Percentiles rank a stretch among this genome's conserved stretches.
phyloP scores from a whole-genome alignment of 192 early-diverging fungal species.

The Entomortierella parvispora region DNA sequence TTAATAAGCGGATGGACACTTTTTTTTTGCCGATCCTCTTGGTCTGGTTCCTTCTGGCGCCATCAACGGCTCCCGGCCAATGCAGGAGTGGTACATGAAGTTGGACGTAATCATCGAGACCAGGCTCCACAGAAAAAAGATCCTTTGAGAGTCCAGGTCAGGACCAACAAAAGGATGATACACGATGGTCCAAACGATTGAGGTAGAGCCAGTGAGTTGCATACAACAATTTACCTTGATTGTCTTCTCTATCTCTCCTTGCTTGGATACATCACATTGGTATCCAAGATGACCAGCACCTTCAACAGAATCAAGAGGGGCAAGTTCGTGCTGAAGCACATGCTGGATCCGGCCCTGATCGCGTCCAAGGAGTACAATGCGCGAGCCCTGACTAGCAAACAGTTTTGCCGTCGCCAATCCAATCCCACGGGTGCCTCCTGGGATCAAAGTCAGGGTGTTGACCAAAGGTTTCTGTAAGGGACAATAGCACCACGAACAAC shows the following conservation, averaged over 20 bases:
- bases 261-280: constrained; percentile 58
- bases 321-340: constrained; percentile 28
- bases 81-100: too few species aligned
- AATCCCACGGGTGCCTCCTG: constrained; percentile 85
- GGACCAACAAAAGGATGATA: too few species aligned
- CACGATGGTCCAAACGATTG: too few species aligned
- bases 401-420: constrained; percentile 72
- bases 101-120: too few species aligned
- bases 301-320: constrained; percentile 23
- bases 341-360: constrained; percentile 47
- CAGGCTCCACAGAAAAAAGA: too few species aligned
- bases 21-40: neutral
- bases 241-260: constrained; percentile 42
- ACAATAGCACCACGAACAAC: neutral
- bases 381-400: constrained; percentile 68
- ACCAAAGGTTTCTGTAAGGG: constrained; percentile 11
- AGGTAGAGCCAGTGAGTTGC: neutral
- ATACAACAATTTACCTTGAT: constrained; percentile 48
- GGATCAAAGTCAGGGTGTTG: constrained; percentile 55
- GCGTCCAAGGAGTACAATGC: constrained; percentile 66
- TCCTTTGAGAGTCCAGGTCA: too few species aligned
- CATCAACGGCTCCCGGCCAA: too few species aligned
- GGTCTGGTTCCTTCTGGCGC: too few species aligned
- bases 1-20: neutral
- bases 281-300: constrained; percentile 38